A percentile compares a stretch with the other conserved stretches of the same genome.
Conservation (phyloP, 768 basidiomycete genomes). For the Porphyrellus cyaneotinctus region DNA sequence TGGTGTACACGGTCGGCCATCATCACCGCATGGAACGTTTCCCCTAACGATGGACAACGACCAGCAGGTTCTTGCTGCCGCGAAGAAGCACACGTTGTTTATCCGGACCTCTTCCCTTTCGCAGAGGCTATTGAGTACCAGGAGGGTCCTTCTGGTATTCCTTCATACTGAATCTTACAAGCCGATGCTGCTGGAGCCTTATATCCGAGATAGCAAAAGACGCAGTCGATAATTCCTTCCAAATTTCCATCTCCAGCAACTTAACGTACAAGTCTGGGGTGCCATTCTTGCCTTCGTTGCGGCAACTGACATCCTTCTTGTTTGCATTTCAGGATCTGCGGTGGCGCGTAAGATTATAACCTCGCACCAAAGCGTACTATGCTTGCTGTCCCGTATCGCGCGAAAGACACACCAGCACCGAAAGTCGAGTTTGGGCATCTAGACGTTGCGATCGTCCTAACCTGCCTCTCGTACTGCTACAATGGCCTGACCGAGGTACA, state of each 20-base stretch:
- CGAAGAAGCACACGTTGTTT: not conserved
- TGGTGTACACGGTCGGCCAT: not conserved
- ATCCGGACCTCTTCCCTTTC: not conserved
- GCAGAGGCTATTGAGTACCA: not conserved
- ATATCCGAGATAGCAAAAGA: not conserved
- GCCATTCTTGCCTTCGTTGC: not conserved
- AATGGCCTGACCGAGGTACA: conserved; percentile 40
- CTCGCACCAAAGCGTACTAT: conserved; percentile 39
- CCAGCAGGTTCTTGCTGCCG: not conserved
- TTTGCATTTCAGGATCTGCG: conserved; percentile 37
- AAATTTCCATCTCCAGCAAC: not conserved
- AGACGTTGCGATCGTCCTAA: conserved; percentile 30
- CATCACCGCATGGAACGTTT: not conserved
- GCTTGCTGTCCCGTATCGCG: conserved; percentile 40
- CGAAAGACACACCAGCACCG: conserved; percentile 28
- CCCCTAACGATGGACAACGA: not conserved
- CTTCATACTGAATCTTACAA: not conserved
- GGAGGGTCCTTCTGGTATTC: not conserved
- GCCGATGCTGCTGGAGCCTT: not conserved
- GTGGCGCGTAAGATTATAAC: conserved; percentile 53
- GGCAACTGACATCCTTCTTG: conserved; percentile 37
- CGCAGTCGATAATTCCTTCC: not conserved
- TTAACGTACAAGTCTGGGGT: not conserved
- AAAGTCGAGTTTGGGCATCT: conserved; percentile 53
- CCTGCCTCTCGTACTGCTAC: conserved; percentile 36